Base-by-base conservation (phyloP, 805 yeast species). In the Teunomyces gatunensis region DNA sequence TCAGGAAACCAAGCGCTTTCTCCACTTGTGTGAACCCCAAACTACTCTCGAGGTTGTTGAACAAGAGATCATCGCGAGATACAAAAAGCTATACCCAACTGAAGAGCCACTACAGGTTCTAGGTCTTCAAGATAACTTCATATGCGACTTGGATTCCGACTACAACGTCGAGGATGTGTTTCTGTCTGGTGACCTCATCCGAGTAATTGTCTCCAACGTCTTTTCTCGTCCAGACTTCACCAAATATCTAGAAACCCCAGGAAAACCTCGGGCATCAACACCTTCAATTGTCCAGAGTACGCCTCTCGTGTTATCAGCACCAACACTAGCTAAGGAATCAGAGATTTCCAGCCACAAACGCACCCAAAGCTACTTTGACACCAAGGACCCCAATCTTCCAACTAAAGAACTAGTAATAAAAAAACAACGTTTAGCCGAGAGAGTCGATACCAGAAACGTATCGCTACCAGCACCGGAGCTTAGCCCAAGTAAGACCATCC, bases 111-210 rank as follows among this genome's bases (percentile, higher is more conserved):
- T 87, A 15, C 71, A 72, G 5, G 78, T 88, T 35, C 66, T 75
- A n/a, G 77, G 79, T 44, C 64, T 88, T 4, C 95, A 87, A 58
- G 92, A 87, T 61, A 64, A 63, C 36, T 77, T 80, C 49, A 77
- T 76, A 47, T 86, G 91, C 54, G 96, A 88, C 59, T 67, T 88
- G 47, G 96, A 88, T 62, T 91, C 91, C 0, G 96, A 87, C 50
- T 87, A 83, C 53, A 50, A 64, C 2, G 85, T 83, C 0, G 76
- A 75, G 7, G 88, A 86, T 55, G 83, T 87, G 5, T 86, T 88
- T 56, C 42, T 25, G n/a, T 54, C 65, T 12, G 71, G 71, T 4
- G 74, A 68, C 41, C 47, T 63, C 7, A 45, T 73, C 20, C 57
- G 76, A 40, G 64, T 73, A 2, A 49, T 72, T n/a, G 67, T 68